A percentile compares a stretch with the other conserved stretches of the same genome.
These are phyloP conservation scores for Pichiaceae sp. DNA, from an alignment of 1,139 yeast genomes.

Conservation along the genomic window DNA sequence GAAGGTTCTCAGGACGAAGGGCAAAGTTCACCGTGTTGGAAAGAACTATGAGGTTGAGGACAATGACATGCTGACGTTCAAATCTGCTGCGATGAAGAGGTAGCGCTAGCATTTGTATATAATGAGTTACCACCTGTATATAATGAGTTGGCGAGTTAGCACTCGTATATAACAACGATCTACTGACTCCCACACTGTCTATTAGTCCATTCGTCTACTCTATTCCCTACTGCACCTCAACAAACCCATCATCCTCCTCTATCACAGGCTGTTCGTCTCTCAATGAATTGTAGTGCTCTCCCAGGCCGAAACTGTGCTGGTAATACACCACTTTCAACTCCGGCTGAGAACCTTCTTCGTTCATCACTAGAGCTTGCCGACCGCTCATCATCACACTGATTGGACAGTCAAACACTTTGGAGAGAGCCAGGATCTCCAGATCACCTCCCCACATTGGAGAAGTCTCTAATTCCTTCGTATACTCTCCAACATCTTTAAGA, in stretches of 20 bases:
- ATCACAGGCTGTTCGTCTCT: conserved; percentile 30
- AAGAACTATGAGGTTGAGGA: conserved; percentile 68
- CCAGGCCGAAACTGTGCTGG: conserved; percentile 79
- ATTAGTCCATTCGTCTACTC: not conserved
- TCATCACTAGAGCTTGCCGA: conserved; percentile 50
- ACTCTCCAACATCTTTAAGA: conserved; percentile 57
- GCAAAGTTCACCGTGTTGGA: conserved; percentile 53
- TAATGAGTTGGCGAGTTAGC: too few relatives aligned
- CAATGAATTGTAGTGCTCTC: conserved; percentile 90
- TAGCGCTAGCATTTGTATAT: conserved; percentile 2
- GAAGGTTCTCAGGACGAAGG: conserved; percentile 33
- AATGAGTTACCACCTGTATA: not conserved
- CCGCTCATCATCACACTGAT: conserved; percentile 76
- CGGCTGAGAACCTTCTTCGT: conserved; percentile 40
- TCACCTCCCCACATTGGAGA: conserved; percentile 98
- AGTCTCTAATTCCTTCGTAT: conserved; percentile 54
- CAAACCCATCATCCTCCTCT: not conserved
- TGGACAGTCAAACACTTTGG: conserved; percentile 59
- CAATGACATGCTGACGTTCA: conserved; percentile 66
- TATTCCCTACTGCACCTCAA: not conserved
- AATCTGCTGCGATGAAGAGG: conserved; percentile 31
- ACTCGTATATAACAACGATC: too few relatives aligned
- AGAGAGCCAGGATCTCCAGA: conserved; percentile 75
- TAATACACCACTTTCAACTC: conserved; percentile 71
- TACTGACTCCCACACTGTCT: not conserved